Evolutionary conservation across 2,329 filamentous ascomycete genomes (phyloP).

Genomic region (Fusarium mundagurra): DNA sequence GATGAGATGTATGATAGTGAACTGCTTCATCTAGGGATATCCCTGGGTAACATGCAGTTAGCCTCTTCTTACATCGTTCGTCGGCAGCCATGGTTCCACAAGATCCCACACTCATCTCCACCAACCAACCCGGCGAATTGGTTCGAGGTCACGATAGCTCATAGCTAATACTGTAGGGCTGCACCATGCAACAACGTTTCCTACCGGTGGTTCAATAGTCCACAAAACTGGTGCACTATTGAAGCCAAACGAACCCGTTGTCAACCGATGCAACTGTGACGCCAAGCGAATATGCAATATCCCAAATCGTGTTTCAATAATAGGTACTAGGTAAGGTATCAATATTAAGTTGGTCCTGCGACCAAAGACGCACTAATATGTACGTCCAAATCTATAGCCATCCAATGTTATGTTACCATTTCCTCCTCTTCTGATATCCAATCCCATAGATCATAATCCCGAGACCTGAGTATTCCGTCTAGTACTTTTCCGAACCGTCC

Average conservation of each 20-base stretch:
- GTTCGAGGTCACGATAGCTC: conserved; percentile 30
- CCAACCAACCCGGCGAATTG: conserved; percentile 33
- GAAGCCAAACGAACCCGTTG: conserved; percentile 1
- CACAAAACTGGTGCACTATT: conserved; percentile 19
- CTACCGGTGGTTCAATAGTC: background rate
- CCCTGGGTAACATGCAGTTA: conserved; percentile 21
- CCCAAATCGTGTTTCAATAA: conserved; percentile 9
- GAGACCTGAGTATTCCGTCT: conserved; percentile 39
- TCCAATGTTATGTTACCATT: conserved; percentile 26
- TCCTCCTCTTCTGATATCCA: conserved; percentile 34
- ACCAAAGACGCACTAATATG: conserved; percentile 36
- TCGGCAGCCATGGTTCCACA: conserved; percentile 29
- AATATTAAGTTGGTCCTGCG: conserved; percentile 35
- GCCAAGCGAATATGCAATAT: conserved; percentile 6
- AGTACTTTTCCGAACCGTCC: conserved; percentile 42
- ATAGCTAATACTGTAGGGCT: conserved; percentile 36
- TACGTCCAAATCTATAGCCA: conserved; percentile 40
- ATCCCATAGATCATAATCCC: conserved; percentile 34
- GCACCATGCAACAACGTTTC: conserved; percentile 30
- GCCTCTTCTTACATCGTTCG: conserved; percentile 21
- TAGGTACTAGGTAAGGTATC: conserved; percentile 18
- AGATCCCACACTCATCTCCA: conserved; percentile 37
- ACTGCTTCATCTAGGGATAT: background rate
- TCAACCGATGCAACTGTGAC: background rate
- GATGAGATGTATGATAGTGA: background rate